These are phyloP conservation scores for Magnaporthiopsis rhizophila DNA, from an alignment of 2,329 filamentous ascomycete genomes.

Conservation along the genomic window DNA sequence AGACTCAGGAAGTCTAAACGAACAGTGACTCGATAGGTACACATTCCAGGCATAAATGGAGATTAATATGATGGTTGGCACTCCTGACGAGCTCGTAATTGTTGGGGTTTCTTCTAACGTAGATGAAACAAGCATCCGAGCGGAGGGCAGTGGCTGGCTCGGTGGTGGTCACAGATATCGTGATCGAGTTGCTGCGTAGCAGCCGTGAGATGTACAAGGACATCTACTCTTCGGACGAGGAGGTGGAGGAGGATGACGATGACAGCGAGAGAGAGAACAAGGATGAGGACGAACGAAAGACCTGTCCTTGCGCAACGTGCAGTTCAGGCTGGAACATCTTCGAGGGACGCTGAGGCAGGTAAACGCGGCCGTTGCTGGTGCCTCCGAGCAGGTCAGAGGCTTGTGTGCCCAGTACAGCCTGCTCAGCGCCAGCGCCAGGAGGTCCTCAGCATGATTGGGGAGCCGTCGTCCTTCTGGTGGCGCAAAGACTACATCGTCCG, in stretches of 20 bases:
- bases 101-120: constrained; percentile 44
- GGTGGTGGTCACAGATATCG: constrained; percentile 54
- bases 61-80: too few relatives aligned
- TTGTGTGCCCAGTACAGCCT: constrained; percentile 32
- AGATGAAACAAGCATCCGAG: constrained; percentile 49
- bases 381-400: constrained; percentile 29
- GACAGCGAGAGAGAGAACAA: constrained; percentile 16
- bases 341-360: constrained; percentile 21
- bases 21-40: too few relatives aligned
- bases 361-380: constrained; percentile 24
- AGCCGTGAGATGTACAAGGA: constrained; percentile 48
- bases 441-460: constrained; percentile 29
- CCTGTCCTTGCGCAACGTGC: background rate
- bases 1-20: background rate
- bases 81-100: constrained; percentile 37
- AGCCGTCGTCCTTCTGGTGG: constrained; percentile 41
- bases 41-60: too few relatives aligned
- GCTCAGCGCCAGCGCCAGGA: constrained; percentile 29
- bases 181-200: constrained; percentile 43
- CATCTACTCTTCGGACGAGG: constrained; percentile 37
- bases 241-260: constrained; percentile 22
- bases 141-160: constrained; percentile 47
- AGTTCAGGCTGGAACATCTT: constrained; percentile 23
- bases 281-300: background rate
- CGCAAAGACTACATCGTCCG: constrained; percentile 39